phyloP scores from a whole-genome alignment of 371 early-diverging fungal genomes.

The Saksenaea oblongispora region DNA sequence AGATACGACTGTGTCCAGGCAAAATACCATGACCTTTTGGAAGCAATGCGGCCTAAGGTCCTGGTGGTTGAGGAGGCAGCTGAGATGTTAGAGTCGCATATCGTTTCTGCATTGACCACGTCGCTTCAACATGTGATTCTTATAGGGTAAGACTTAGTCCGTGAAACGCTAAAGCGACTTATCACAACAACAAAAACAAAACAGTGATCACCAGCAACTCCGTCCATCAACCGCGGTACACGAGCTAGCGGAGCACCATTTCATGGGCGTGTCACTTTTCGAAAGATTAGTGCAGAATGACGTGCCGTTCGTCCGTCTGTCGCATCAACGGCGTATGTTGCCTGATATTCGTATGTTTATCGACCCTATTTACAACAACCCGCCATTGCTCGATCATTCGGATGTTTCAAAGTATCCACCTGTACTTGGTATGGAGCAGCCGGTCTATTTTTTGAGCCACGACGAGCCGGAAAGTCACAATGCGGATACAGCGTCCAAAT shows the following conservation, averaged over 20 bases:
- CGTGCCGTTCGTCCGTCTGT: constrained; percentile 54
- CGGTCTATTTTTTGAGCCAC: constrained; percentile 57
- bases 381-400: constrained; percentile 50
- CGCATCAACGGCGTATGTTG: constrained; percentile 73
- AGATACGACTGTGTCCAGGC: constrained; percentile 33
- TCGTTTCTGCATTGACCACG: constrained; percentile 58
- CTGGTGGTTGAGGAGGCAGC: constrained; percentile 77
- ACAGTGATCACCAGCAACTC: constrained; percentile 72
- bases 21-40: constrained; percentile 61
- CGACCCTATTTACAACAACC: constrained; percentile 55
- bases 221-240: constrained; percentile 60
- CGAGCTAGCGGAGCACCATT: constrained; percentile 46
- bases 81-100: constrained; percentile 74
- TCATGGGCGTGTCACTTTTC: constrained; percentile 67
- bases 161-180: not conserved
- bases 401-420: constrained; percentile 47
- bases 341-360: constrained; percentile 68
- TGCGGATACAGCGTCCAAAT: constrained; percentile 55
- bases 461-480: constrained; percentile 50
- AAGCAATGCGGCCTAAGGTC: constrained; percentile 50
- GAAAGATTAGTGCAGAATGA: constrained; percentile 62
- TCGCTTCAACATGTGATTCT: constrained; percentile 65
- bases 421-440: constrained; percentile 59
- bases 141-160: constrained; percentile 55
- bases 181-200: not conserved